These are phyloP conservation scores for Balakata baccata DNA, from an alignment of 345 rosid species.

Conservation along the genomic window DNA sequence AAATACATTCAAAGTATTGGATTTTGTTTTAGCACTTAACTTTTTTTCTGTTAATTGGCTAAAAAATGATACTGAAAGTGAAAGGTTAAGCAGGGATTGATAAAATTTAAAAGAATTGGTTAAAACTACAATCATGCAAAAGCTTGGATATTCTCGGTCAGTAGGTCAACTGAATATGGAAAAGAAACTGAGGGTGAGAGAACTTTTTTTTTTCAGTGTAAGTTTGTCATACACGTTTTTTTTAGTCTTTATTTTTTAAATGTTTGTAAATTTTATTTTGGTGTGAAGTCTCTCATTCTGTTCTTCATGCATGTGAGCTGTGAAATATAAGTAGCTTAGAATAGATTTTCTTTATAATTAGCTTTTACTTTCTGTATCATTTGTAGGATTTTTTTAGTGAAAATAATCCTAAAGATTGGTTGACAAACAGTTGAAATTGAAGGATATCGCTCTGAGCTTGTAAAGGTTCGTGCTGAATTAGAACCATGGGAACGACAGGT, in stretches of 20 bases:
- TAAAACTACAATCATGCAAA: not conserved
- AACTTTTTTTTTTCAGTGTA: not conserved
- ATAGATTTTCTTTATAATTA: no score
- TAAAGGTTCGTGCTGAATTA: slow-evolving; percentile 70
- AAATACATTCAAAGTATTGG: not conserved
- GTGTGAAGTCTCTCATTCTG: not conserved
- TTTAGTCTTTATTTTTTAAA: not conserved
- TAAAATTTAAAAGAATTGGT: not conserved
- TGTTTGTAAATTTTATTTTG: not conserved
- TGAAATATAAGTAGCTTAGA: not conserved
- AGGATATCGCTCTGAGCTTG: slow-evolving; percentile 71
- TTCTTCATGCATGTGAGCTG: not conserved
- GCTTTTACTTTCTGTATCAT: not conserved
- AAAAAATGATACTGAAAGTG: not conserved
- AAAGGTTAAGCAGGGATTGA: not conserved
- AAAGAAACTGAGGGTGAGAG: not conserved
- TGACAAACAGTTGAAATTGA: slow-evolving; percentile 73
- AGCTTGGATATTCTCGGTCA: not conserved
- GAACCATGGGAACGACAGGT: slow-evolving; percentile 93
- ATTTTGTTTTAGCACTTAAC: not conserved
- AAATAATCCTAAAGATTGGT: slow-evolving; percentile 4
- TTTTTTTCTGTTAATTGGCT: not conserved
- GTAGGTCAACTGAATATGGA: not conserved
- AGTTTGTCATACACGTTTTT: not conserved
- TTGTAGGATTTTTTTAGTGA: slow-evolving; percentile 5